phyloP scores from a whole-genome alignment of 495 filamentous ascomycete genomes.

The Articulospora tetracladia region DNA sequence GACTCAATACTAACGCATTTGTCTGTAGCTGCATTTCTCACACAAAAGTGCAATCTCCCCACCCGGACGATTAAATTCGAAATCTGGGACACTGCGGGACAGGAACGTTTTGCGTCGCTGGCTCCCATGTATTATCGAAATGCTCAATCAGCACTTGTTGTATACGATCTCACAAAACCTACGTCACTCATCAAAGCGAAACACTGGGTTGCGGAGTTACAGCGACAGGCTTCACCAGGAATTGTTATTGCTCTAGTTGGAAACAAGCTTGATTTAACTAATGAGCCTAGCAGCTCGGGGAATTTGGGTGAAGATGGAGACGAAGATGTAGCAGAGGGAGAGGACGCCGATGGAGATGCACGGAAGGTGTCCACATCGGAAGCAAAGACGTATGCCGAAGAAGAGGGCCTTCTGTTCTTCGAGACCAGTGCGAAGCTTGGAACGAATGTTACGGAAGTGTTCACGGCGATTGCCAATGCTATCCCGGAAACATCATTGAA shows the following conservation, averaged over 20 bases:
- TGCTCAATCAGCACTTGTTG: constrained; percentile 95
- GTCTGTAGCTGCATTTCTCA: constrained; percentile 84
- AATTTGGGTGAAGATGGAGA: constrained; percentile 32
- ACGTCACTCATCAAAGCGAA: constrained; percentile 93
- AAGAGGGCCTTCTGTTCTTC: constrained; percentile 91
- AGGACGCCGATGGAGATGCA: constrained; percentile 66
- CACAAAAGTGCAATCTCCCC: constrained; percentile 96
- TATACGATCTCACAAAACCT: constrained; percentile 97
- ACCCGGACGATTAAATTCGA: constrained; percentile 98
- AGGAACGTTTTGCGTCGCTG: constrained; percentile 94
- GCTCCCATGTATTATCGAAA: constrained; percentile 99
- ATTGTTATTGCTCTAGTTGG: constrained; percentile 97
- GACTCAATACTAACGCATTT: constrained; percentile 7
- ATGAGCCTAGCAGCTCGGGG: constrained; percentile 45
- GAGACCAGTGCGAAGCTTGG: constrained; percentile 98
- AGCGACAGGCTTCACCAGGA: constrained; percentile 94
- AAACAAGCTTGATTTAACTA: constrained; percentile 91
- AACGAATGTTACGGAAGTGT: constrained; percentile 88
- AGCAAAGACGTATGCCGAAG: constrained; percentile 90
- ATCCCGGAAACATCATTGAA: constrained; percentile 96
- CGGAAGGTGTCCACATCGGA: constrained; percentile 83
- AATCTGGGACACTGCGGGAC: constrained; percentile 99
- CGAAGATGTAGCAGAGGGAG: constrained; percentile 44
- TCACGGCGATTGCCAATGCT: constrained; percentile 96
- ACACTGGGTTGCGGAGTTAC: constrained; percentile 98